phyloP scores from a whole-genome alignment of 139 green algal species.

The Zygnema circumcarinatum region DNA sequence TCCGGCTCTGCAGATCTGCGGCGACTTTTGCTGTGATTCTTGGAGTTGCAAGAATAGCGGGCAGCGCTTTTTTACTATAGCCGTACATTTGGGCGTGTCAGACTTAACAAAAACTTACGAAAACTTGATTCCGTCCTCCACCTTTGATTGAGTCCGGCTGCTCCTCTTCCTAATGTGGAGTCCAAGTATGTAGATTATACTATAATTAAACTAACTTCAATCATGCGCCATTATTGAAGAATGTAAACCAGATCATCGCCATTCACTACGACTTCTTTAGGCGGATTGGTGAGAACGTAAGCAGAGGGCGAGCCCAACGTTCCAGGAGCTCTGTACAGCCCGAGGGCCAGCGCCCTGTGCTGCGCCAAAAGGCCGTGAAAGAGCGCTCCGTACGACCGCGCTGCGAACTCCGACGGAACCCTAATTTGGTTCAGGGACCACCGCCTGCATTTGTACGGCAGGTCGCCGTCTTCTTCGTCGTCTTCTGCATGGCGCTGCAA shows the following conservation, averaged over 20 bases:
- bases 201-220: no score
- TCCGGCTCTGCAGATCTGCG: no score
- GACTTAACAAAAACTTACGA: no score
- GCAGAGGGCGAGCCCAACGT: background rate
- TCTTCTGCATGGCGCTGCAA: background rate
- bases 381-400: background rate
- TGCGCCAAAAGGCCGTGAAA: background rate
- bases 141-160: no score
- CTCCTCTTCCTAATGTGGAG: no score
- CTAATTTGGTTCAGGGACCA: background rate
- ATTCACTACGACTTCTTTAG: background rate
- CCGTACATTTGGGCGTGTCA: no score
- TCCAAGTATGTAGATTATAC: no score
- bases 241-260: background rate
- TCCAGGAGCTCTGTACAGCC: background rate
- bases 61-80: no score
- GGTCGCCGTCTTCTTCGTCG: background rate
- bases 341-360: background rate
- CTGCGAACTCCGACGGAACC: background rate
- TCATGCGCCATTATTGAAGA: slow-evolving; percentile 4
- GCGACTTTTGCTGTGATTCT: no score
- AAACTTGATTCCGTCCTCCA: no score
- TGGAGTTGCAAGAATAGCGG: no score
- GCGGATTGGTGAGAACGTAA: background rate
- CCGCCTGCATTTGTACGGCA: no score